phyloP scores from a whole-genome alignment of 139 green algal species.

The Trebouxia sp. region DNA sequence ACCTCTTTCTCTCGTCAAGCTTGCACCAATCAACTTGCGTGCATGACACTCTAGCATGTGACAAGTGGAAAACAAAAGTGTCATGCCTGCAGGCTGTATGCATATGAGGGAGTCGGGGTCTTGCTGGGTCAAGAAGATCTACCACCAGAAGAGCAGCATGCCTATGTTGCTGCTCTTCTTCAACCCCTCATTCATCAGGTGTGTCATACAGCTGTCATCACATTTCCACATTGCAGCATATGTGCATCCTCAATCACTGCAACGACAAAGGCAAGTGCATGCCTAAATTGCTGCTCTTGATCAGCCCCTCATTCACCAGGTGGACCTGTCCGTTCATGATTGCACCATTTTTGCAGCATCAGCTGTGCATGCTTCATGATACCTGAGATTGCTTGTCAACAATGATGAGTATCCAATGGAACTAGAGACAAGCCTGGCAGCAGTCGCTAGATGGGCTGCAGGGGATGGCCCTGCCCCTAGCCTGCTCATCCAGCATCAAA shows the following conservation, averaged over 20 bases:
- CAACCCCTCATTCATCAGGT: conserved; percentile 65
- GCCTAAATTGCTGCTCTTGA: neutral
- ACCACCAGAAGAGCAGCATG: conserved; percentile 60
- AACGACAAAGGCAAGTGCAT: too few relatives aligned
- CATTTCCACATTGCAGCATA: too few relatives aligned
- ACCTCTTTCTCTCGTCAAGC: too few relatives aligned
- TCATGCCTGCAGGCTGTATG: conserved; percentile 68
- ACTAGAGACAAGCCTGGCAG: conserved; percentile 36
- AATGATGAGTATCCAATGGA: conserved; percentile 31
- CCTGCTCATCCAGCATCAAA: conserved; percentile 52
- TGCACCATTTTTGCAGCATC: neutral
- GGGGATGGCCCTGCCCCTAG: conserved; percentile 8
- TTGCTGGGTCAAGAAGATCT: conserved; percentile 83
- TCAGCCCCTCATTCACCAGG: neutral
- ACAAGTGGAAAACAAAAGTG: neutral
- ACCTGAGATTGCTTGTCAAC: too few relatives aligned
- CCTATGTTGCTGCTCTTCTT: conserved; percentile 60
- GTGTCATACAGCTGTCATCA: neutral
- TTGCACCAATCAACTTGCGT: too few relatives aligned
- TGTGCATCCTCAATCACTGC: too few relatives aligned
- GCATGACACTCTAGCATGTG: too few relatives aligned
- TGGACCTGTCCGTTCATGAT: neutral
- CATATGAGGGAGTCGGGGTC: conserved; percentile 85
- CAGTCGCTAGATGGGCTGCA: neutral
- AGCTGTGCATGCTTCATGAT: neutral